Base-by-base conservation (phyloP, 371 early-diverging fungal species). In the Rhizomucor pusillus region DNA sequence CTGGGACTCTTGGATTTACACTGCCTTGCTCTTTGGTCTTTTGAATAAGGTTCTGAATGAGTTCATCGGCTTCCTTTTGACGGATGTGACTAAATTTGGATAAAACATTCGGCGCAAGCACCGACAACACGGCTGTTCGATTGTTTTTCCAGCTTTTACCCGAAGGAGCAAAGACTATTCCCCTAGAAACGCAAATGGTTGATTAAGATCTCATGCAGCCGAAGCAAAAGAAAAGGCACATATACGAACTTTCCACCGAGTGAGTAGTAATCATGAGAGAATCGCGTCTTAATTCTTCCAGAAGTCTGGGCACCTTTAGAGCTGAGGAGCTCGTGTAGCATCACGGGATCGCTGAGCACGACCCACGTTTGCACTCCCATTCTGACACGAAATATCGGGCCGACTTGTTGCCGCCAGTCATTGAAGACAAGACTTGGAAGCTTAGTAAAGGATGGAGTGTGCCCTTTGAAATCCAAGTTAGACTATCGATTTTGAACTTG, bases 331-430 rank as follows among this genome's bases (percentile, higher is more conserved):
- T 65, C 66, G 39, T 65, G 66, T 1, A 61, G 58, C 29, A 65
- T 40, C 24, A 50, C 16, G 13, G 66, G 55, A 35, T 65, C 66
- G 12, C 43, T 34, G 16, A 65, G 41, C n/a, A 54, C 20, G n/a
- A 65, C 39, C 60, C 61, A 65, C 10, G 22, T 20, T 37, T 60
- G 57, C 5, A 57, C 52, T 20, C 66, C 66, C 56, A 65, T 56
- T 18, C 51, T 19, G 34, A 65, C 18, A 16, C 51, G 57, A 44
- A 60, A 43, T 19, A 65, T 52, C 4, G 61, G 61, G 46, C 41
- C 41, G 19, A 41, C 16, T 41, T 41, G 3, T 19, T 41, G 4
- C 19, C 16, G 16, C 41, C 41, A 41, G 12, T 41, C 41, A 16
- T 3, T 19, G 41, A 41, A 41, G 16, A 16, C 16, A 5, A 41